phyloP scores from a whole-genome alignment of 2,329 filamentous ascomycete species.

The Bisporella sp. region DNA sequence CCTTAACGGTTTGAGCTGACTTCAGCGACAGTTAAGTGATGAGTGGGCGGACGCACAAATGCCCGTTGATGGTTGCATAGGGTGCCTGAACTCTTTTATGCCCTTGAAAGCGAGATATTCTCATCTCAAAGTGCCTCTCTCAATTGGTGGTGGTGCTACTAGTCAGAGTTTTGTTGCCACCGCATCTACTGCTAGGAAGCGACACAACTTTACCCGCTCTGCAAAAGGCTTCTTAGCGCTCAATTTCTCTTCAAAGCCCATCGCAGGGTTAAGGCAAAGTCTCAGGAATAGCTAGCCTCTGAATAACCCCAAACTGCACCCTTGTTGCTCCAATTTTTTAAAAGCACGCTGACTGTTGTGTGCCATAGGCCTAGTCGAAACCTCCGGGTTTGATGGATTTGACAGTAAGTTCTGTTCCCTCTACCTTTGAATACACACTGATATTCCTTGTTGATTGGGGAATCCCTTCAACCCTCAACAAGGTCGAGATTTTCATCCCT shows the following conservation, averaged over 20 bases:
- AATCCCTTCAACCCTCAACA: conserved; percentile 61
- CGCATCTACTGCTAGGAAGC: conserved; percentile 49
- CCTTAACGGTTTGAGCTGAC: conserved; percentile 7
- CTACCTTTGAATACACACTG: no score
- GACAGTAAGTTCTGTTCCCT: conserved; percentile 65
- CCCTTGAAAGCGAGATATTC: conserved; percentile 64
- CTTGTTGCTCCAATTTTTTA: no score
- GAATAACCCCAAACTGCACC: no score
- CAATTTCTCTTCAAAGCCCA: no score
- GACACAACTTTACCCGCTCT: conserved; percentile 67
- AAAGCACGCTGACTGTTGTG: no score
- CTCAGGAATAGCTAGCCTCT: no score
- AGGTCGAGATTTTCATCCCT: conserved; percentile 65
- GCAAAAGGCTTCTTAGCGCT: conserved; percentile 56
- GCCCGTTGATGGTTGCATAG: conserved; percentile 60
- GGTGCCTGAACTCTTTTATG: conserved; percentile 67
- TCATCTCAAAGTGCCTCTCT: conserved; percentile 68
- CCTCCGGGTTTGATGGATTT: conserved; percentile 66
- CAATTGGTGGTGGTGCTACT: conserved; percentile 63
- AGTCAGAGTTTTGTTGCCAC: conserved; percentile 61
- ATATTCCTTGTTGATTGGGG: conserved; percentile 71
- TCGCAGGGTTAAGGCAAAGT: no score
- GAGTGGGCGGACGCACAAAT: conserved; percentile 70
- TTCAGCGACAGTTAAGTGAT: conserved; percentile 58
- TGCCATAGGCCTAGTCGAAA: no score